phyloP scores from a whole-genome alignment of 257 asterid species.

The Pogostemon cablin region DNA sequence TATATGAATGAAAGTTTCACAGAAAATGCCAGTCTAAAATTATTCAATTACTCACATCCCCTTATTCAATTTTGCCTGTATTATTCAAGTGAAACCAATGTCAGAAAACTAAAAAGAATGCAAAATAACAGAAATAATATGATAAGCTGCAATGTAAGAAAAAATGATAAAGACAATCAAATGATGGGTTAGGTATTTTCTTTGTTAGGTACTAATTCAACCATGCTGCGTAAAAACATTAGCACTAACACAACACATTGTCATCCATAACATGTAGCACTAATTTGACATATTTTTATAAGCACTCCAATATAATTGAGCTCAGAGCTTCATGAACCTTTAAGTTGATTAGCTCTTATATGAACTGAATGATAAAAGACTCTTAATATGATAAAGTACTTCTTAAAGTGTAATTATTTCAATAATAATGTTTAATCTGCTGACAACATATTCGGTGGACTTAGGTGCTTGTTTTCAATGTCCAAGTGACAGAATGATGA shows the following conservation, averaged over 20 bases:
- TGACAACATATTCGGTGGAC: too few species aligned
- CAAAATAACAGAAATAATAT: too few species aligned
- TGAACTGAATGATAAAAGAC: background rate
- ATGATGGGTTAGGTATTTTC: background rate
- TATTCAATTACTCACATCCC: too few species aligned
- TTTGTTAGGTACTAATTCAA: constrained; percentile 21
- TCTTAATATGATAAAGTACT: background rate
- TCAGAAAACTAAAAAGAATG: too few species aligned
- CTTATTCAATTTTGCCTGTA: too few species aligned
- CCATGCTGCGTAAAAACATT: constrained; percentile 19
- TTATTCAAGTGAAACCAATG: too few species aligned
- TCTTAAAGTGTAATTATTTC: constrained; percentile 1
- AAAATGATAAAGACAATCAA: background rate
- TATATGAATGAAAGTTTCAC: too few species aligned
- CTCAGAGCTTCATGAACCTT: background rate
- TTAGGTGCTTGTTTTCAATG: background rate
- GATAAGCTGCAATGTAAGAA: too few species aligned
- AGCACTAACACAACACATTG: constrained; percentile 31
- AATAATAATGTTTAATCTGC: background rate
- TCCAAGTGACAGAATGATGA: background rate
- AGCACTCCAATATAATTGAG: constrained; percentile 5
- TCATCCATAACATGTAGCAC: background rate
- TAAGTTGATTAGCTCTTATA: background rate
- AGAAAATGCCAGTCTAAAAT: too few species aligned
- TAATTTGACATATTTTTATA: background rate